Conservation (phyloP, 768 basidiomycete genomes). For the Trichaptum fuscoviolaceum region DNA sequence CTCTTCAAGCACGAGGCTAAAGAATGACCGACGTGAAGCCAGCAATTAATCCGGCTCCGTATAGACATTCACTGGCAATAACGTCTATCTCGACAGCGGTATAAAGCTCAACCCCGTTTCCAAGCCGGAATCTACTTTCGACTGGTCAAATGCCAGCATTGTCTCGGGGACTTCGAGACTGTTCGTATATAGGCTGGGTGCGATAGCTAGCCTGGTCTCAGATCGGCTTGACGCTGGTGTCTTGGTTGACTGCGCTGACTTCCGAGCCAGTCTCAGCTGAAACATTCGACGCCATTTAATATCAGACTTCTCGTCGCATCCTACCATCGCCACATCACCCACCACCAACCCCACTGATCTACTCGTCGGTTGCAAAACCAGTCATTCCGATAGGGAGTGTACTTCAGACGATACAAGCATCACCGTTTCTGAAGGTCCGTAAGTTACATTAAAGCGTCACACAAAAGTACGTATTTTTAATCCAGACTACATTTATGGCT, state of each 20-base stretch:
- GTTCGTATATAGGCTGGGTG: neutral
- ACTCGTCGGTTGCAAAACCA: neutral
- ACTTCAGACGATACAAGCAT: neutral
- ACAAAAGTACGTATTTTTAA: too few species aligned
- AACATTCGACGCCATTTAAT: neutral
- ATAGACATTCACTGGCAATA: neutral
- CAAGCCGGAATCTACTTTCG: neutral
- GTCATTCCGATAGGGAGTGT: neutral
- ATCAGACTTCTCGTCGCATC: neutral
- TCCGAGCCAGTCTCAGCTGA: neutral
- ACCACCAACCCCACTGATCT: neutral
- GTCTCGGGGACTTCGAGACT: neutral
- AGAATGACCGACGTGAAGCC: neutral
- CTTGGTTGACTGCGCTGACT: neutral
- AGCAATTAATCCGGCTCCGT: neutral
- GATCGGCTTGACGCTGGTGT: neutral
- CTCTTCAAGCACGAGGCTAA: neutral
- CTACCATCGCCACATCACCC: neutral
- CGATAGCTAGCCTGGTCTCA: neutral
- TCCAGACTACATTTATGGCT: too few species aligned
- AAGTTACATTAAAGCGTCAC: neutral
- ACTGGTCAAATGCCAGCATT: neutral
- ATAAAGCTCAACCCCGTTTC: neutral
- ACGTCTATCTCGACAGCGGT: neutral
- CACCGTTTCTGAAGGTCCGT: neutral